These are phyloP conservation scores for Aspergillus uvarum DNA, from an alignment of 2,329 filamentous ascomycete genomes.

Conservation along the genomic window DNA sequence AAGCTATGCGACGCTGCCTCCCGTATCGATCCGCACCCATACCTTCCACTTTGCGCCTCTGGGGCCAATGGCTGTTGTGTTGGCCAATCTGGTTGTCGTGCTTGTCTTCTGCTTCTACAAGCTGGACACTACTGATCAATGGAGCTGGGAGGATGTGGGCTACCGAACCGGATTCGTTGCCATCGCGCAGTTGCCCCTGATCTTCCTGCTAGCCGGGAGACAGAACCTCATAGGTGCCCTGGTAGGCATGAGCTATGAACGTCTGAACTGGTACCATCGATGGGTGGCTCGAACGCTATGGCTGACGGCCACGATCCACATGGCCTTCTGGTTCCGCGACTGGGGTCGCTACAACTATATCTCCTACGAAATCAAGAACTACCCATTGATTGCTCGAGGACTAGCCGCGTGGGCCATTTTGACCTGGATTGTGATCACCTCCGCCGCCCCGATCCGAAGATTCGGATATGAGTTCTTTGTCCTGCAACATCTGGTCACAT, in stretches of 20 bases:
- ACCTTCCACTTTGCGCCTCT: constrained; percentile 40
- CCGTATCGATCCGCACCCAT: constrained; percentile 34
- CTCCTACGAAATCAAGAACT: constrained; percentile 47
- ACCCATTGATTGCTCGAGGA: constrained; percentile 51
- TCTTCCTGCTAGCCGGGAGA: constrained; percentile 57
- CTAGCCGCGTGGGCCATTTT: constrained; percentile 55
- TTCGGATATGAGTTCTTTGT: constrained; percentile 57
- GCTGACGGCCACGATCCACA: constrained; percentile 55
- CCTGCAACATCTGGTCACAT: constrained; percentile 54
- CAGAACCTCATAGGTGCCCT: constrained; percentile 54
- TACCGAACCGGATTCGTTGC: constrained; percentile 57
- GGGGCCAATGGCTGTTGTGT: constrained; percentile 35
- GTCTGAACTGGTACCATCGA: constrained; percentile 54
- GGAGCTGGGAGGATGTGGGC: constrained; percentile 57
- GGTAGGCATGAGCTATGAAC: constrained; percentile 50
- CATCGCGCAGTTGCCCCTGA: constrained; percentile 55
- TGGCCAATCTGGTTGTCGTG: constrained; percentile 50
- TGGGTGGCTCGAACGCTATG: constrained; percentile 54
- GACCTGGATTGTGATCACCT: constrained; percentile 53
- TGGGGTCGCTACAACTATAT: constrained; percentile 56
- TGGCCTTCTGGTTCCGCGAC: constrained; percentile 54
- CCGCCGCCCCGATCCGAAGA: constrained; percentile 50
- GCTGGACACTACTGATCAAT: constrained; percentile 50
- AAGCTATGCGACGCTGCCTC: constrained; percentile 47
- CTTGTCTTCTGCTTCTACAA: constrained; percentile 59